Percentiles rank a stretch among this genome's conserved stretches.
Conservation (phyloP, 2,329 filamentous ascomycete species). For the Nannizziopsis arthrosporioides region DNA sequence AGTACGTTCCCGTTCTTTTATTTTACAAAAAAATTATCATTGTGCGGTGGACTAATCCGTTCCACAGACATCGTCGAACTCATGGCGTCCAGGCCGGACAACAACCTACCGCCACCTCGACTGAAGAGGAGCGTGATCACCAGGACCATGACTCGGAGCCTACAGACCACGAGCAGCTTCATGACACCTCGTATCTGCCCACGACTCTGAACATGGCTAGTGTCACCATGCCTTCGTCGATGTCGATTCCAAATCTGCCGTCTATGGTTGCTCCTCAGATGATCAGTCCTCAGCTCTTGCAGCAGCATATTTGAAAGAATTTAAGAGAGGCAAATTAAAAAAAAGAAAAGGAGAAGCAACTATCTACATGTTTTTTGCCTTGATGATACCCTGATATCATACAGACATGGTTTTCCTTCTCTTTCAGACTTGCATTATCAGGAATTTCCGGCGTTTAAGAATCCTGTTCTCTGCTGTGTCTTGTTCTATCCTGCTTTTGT, state of each 20-base stretch:
- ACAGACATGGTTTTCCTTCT: not conserved
- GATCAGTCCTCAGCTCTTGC: constrained; percentile 34
- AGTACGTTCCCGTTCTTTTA: constrained; percentile 66
- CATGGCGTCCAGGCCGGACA: constrained; percentile 62
- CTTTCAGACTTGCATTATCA: not conserved
- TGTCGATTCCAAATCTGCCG: constrained; percentile 29
- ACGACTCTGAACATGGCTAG: constrained; percentile 24
- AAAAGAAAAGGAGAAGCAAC: not conserved
- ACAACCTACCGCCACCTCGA: constrained; percentile 24
- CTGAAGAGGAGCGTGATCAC: constrained; percentile 78
- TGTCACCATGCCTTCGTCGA: constrained; percentile 29
- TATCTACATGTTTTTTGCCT: not conserved
- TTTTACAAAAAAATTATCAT: too few species aligned
- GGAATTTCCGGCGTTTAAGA: constrained; percentile 5
- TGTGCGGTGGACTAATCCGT: not conserved
- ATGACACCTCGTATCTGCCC: constrained; percentile 18
- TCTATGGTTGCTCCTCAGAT: constrained; percentile 33
- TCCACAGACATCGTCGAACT: constrained; percentile 54
- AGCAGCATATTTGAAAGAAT: constrained; percentile 30
- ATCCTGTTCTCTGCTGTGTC: not conserved
- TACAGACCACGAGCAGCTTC: constrained; percentile 60
- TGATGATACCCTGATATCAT: constrained; percentile 4
- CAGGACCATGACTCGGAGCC: constrained; percentile 76
- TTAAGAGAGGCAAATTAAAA: too few species aligned
- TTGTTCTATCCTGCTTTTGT: not conserved